These are phyloP conservation scores for Cladosporium sp. DNA, from an alignment of 2,329 filamentous ascomycete genomes.

Conservation along the genomic window DNA sequence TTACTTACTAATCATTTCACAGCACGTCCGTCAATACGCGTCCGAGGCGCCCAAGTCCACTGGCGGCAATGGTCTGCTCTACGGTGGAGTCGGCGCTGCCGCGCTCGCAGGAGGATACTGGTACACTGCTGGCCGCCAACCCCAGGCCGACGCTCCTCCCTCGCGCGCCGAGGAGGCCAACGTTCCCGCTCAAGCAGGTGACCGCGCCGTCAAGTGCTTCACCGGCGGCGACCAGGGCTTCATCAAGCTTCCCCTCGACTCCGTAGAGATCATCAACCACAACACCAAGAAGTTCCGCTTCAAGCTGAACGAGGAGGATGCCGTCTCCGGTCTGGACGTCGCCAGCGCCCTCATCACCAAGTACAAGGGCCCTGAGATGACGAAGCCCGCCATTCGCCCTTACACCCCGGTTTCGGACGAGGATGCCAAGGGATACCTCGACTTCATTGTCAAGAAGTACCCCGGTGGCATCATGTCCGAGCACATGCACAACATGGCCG, in stretches of 20 bases:
- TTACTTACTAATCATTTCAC: constrained; percentile 19
- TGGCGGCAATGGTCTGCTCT: constrained; percentile 57
- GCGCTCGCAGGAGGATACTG: constrained; percentile 56
- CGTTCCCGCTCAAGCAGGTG: constrained; percentile 32
- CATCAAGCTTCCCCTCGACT: constrained; percentile 72
- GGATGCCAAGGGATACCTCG: constrained; percentile 72
- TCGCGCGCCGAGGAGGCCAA: constrained; percentile 32
- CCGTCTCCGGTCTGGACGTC: constrained; percentile 75
- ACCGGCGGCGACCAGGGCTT: constrained; percentile 88
- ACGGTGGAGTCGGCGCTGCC: constrained; percentile 55
- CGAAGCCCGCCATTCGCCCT: constrained; percentile 83
- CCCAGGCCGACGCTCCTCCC: constrained; percentile 24
- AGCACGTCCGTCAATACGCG: constrained; percentile 70
- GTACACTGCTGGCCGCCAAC: constrained; percentile 34
- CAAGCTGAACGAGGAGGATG: constrained; percentile 74
- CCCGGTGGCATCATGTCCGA: constrained; percentile 85
- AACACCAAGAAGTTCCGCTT: constrained; percentile 95
- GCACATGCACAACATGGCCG: constrained; percentile 76
- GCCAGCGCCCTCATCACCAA: constrained; percentile 88
- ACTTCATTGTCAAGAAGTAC: constrained; percentile 90
- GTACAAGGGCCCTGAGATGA: constrained; percentile 74
- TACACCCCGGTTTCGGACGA: constrained; percentile 93
- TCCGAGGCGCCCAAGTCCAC: constrained; percentile 52
- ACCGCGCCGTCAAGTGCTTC: constrained; percentile 51
- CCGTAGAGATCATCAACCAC: constrained; percentile 75